Percentiles rank a stretch among this genome's conserved stretches.
Evolutionary conservation across 495 filamentous ascomycete genomes (phyloP).

Genomic region (Podospora conica): DNA sequence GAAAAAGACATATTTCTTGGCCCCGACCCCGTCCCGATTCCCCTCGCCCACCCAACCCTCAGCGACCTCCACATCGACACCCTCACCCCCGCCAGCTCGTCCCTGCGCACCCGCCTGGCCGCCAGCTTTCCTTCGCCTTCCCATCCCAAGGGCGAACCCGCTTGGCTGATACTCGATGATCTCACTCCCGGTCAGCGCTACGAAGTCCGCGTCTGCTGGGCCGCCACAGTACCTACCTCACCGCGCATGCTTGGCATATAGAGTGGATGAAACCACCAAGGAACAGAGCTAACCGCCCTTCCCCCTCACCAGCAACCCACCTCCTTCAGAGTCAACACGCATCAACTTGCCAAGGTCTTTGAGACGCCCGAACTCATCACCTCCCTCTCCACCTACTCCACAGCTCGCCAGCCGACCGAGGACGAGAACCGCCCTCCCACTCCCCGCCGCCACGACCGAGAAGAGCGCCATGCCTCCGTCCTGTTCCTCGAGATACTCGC

Average conservation of each 20-base stretch:
- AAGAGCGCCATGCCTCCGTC: slow-evolving; percentile 42
- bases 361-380: slow-evolving; percentile 55
- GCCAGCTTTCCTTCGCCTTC: slow-evolving; percentile 57
- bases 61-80: slow-evolving; percentile 58
- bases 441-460: neutral
- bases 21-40: slow-evolving; percentile 50
- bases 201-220: slow-evolving; percentile 91
- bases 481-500: slow-evolving; percentile 75
- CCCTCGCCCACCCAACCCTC: slow-evolving; percentile 51
- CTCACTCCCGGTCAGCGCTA: slow-evolving; percentile 70
- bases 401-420: slow-evolving; percentile 36
- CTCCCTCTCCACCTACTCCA: slow-evolving; percentile 58
- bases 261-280: neutral
- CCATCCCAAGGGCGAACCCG: slow-evolving; percentile 52
- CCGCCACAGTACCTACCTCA: slow-evolving; percentile 61
- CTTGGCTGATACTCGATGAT: slow-evolving; percentile 81
- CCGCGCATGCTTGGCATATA: neutral
- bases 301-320: slow-evolving; percentile 69
- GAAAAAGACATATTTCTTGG: slow-evolving; percentile 89
- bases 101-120: slow-evolving; percentile 55
- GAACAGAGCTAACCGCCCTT: slow-evolving; percentile 7
- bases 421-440: slow-evolving; percentile 3
- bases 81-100: slow-evolving; percentile 44
- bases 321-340: slow-evolving; percentile 61
- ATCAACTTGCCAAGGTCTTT: slow-evolving; percentile 52